Evolutionary conservation across 495 filamentous ascomycete genomes (phyloP).

Genomic region (Talaromyces adpressus): DNA sequence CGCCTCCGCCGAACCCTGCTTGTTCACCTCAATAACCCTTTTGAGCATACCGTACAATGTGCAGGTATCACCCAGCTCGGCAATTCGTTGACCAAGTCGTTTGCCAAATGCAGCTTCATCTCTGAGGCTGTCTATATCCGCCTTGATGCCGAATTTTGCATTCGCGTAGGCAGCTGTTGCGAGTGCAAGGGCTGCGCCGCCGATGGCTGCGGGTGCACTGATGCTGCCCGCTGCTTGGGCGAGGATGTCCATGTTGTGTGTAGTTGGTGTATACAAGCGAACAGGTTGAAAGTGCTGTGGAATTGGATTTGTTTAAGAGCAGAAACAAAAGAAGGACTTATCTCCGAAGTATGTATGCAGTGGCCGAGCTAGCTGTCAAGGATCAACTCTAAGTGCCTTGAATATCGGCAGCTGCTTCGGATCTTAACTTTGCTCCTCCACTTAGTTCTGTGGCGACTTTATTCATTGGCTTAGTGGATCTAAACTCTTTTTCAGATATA

Average conservation of each 20-base stretch:
- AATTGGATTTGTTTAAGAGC: background rate
- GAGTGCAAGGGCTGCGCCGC: constrained; percentile 32
- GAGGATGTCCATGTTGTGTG: constrained; percentile 27
- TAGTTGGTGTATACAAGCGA: background rate
- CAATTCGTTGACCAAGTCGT: constrained; percentile 31
- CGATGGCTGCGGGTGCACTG: constrained; percentile 24
- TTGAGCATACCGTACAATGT: constrained; percentile 41
- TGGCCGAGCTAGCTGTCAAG: background rate
- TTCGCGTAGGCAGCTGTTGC: constrained; percentile 43
- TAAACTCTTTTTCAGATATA: background rate
- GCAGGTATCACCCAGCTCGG: constrained; percentile 31
- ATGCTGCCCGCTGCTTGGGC: constrained; percentile 20
- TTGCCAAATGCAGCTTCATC: constrained; percentile 27
- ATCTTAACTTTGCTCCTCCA: background rate
- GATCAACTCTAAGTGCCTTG: background rate
- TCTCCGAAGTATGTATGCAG: background rate
- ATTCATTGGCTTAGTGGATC: background rate
- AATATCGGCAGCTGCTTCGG: constrained; percentile 4
- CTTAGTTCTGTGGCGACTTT: no score
- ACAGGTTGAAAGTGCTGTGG: no score
- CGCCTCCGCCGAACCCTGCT: constrained; percentile 26
- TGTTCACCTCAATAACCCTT: constrained; percentile 31
- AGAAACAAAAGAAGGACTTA: background rate
- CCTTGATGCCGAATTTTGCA: constrained; percentile 38
- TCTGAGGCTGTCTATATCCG: constrained; percentile 28